Conservation (phyloP, 2,329 filamentous ascomycete genomes). For the Colletotrichum limetticola region DNA sequence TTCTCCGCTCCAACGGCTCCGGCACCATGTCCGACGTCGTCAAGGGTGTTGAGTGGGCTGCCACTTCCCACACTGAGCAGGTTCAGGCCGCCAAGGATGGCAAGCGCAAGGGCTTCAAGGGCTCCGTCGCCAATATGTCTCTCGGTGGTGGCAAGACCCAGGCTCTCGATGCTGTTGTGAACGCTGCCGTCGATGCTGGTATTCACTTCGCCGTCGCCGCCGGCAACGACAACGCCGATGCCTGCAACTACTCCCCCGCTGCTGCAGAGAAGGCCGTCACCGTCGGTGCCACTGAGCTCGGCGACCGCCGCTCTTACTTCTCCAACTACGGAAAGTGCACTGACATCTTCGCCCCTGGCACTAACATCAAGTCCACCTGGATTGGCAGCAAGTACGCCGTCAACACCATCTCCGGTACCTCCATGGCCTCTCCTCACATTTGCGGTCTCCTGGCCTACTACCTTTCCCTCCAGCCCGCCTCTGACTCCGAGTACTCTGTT, state of each 20-base stretch:
- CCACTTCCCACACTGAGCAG: conserved; percentile 80
- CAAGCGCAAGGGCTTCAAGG: conserved; percentile 98
- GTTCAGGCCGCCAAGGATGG: conserved; percentile 83
- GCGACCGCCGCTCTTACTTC: conserved; percentile 98
- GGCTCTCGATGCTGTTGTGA: conserved; percentile 90
- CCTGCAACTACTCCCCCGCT: conserved; percentile 99
- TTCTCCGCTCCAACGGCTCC: conserved; percentile 95
- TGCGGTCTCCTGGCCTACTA: conserved; percentile 97
- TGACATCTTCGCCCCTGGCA: conserved; percentile 97
- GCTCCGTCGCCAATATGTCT: conserved; percentile 99
- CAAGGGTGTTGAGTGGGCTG: conserved; percentile 97
- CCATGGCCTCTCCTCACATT: conserved; percentile 98
- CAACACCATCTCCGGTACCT: conserved; percentile 99
- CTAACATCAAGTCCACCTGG: conserved; percentile 98
- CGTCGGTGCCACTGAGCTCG: conserved; percentile 92
- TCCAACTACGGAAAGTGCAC: conserved; percentile 99
- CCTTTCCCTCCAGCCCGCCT: conserved; percentile 91
- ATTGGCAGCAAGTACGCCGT: conserved; percentile 94
- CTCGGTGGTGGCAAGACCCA: conserved; percentile 97
- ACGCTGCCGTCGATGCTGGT: conserved; percentile 90
- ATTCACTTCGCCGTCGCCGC: conserved; percentile 98
- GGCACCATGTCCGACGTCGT: conserved; percentile 99
- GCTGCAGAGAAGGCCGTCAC: conserved; percentile 92
- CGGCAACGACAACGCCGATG: conserved; percentile 98
- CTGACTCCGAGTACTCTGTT: conserved; percentile 91